These are phyloP conservation scores for Garcia nutans DNA, from an alignment of 345 rosid genomes.

Conservation along the genomic window DNA sequence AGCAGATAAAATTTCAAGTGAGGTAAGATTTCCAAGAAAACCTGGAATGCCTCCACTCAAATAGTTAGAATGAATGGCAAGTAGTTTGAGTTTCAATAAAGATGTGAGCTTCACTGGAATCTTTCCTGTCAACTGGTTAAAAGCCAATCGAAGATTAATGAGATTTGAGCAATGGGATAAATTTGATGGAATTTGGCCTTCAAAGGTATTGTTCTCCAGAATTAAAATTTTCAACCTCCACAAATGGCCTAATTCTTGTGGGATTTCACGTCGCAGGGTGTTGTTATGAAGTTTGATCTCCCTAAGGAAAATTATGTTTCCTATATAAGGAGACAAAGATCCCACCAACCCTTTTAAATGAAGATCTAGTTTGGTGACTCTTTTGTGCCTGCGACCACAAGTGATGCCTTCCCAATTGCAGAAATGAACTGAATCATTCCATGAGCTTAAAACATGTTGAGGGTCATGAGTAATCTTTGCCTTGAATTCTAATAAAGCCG, in stretches of 20 bases:
- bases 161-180: slow-evolving; percentile 20
- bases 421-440: slow-evolving; percentile 3
- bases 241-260: slow-evolving; percentile 13
- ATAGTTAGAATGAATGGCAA: neutral
- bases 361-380: slow-evolving; percentile 2
- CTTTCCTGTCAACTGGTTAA: slow-evolving; percentile 15
- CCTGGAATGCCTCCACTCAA: slow-evolving; percentile 20
- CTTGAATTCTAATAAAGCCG: neutral
- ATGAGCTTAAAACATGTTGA: neutral
- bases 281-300: slow-evolving; percentile 4
- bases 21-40: slow-evolving; percentile 9
- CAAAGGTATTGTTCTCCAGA: slow-evolving; percentile 2
- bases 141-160: neutral
- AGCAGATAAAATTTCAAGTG: neutral
- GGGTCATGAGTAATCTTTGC: neutral
- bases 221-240: slow-evolving; percentile 2
- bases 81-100: neutral
- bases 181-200: slow-evolving; percentile 18
- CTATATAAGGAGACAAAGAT: slow-evolving; percentile 2
- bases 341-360: neutral
- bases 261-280: slow-evolving; percentile 13
- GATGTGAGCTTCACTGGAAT: slow-evolving; percentile 15
- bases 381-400: neutral
- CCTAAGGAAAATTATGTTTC: slow-evolving; percentile 10
- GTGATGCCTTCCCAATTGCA: neutral